Evolutionary conservation across 2,329 filamentous ascomycete genomes (phyloP).

Genomic region (Paraconiothyrium sp.): DNA sequence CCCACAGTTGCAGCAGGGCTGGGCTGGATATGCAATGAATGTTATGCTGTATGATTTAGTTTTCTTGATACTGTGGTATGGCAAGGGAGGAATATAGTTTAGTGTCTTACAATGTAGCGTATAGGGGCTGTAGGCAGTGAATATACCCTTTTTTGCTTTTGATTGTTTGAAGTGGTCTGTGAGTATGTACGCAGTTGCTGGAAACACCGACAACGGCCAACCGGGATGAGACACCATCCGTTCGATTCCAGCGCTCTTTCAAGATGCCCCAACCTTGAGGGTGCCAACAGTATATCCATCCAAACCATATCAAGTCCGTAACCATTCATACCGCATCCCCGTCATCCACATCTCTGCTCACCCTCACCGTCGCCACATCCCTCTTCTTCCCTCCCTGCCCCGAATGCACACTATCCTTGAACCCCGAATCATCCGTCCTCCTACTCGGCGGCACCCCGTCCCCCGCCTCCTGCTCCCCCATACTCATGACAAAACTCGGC

Average conservation of each 20-base stretch:
- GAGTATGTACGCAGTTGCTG: too few species aligned
- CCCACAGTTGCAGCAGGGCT: neutral
- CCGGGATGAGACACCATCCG: too few species aligned
- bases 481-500: slow-evolving; percentile 11
- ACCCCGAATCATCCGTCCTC: neutral
- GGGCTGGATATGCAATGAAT: neutral
- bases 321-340: neutral
- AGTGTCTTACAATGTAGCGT: too few species aligned
- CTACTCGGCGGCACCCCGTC: neutral
- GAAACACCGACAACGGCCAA: too few species aligned
- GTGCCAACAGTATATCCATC: too few species aligned
- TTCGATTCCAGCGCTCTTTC: neutral
- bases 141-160: too few species aligned
- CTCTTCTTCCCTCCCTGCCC: neutral
- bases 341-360: neutral
- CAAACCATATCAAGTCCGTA: neutral
- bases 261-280: neutral
- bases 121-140: too few species aligned
- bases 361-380: neutral
- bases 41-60: slow-evolving; percentile 5
- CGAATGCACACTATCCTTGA: slow-evolving; percentile 5
- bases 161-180: too few species aligned
- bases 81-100: too few species aligned
- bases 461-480: neutral
- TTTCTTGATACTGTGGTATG: neutral